Evolutionary conservation across 1,284 basidiomycete genomes (phyloP).

Genomic region (Puccinia novopanici): DNA sequence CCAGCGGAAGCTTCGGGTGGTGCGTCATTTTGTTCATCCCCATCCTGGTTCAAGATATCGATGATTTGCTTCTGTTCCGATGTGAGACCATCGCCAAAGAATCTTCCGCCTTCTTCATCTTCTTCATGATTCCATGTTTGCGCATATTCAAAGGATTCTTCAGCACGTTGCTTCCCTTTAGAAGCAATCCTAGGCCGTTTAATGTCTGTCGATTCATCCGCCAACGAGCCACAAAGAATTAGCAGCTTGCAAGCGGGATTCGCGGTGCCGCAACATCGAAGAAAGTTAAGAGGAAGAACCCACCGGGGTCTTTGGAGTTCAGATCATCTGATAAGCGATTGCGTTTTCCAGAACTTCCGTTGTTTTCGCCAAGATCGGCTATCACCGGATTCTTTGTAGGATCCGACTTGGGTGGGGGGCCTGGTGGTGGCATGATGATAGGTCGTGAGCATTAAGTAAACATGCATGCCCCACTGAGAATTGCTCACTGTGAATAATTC

Average conservation of each 20-base stretch:
- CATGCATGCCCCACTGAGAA: neutral
- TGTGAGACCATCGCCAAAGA: slow-evolving; percentile 45
- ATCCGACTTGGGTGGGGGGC: slow-evolving; percentile 40
- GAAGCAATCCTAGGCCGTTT: slow-evolving; percentile 26
- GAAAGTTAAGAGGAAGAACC: neutral
- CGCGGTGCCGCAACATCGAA: neutral
- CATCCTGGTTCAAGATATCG: slow-evolving; percentile 38
- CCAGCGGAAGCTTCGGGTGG: slow-evolving; percentile 38
- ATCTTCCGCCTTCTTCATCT: slow-evolving; percentile 47
- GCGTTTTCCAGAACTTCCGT: slow-evolving; percentile 5
- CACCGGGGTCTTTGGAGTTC: neutral
- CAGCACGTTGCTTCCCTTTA: slow-evolving; percentile 44
- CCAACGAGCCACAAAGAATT: slow-evolving; percentile 6
- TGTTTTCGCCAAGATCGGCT: slow-evolving; percentile 12
- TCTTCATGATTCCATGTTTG: slow-evolving; percentile 19
- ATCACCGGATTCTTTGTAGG: slow-evolving; percentile 31
- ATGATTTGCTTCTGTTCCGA: slow-evolving; percentile 45
- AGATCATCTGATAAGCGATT: slow-evolving; percentile 25
- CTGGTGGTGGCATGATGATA: neutral
- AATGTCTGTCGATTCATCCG: neutral
- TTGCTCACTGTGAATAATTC: slow-evolving; percentile 43
- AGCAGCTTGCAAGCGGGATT: neutral
- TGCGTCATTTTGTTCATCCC: slow-evolving; percentile 9
- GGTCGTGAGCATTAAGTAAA: neutral
- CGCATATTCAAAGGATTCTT: slow-evolving; percentile 27